These are phyloP conservation scores for Aspergillus sp. DNA, from an alignment of 2,329 filamentous ascomycete genomes.

Conservation along the genomic window DNA sequence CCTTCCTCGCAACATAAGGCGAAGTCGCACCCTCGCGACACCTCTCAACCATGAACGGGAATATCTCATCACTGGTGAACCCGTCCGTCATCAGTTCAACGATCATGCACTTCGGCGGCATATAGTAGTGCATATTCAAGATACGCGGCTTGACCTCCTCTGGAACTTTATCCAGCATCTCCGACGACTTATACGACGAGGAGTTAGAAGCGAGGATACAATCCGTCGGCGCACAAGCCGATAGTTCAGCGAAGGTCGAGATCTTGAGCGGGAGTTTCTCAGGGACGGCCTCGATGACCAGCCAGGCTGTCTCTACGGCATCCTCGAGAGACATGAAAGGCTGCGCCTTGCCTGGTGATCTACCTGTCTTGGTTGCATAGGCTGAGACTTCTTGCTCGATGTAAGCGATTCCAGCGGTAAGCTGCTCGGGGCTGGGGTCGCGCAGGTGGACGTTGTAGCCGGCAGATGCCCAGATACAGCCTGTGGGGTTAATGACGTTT, in stretches of 20 bases:
- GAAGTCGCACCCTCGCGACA: constrained; percentile 43
- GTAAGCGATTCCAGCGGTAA: constrained; percentile 31
- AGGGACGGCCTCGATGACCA: constrained; percentile 55
- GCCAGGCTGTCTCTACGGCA: constrained; percentile 35
- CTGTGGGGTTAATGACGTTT: constrained; percentile 8
- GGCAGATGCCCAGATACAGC: constrained; percentile 34
- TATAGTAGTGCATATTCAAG: constrained; percentile 54
- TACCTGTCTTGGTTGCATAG: constrained; percentile 28
- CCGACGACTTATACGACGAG: constrained; percentile 51
- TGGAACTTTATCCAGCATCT: constrained; percentile 47
- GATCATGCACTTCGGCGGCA: constrained; percentile 45
- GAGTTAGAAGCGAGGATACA: constrained; percentile 53
- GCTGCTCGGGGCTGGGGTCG: constrained; percentile 33
- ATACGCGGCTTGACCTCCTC: constrained; percentile 21
- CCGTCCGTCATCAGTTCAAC: constrained; percentile 58
- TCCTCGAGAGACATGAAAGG: background rate
- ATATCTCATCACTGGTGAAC: constrained; percentile 43
- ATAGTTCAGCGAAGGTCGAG: constrained; percentile 46
- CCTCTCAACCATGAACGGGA: constrained; percentile 44
- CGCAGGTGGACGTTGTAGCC: constrained; percentile 31
- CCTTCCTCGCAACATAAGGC: constrained; percentile 45
- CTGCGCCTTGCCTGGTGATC: background rate
- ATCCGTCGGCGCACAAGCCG: constrained; percentile 44
- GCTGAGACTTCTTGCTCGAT: constrained; percentile 33
- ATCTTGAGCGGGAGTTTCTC: constrained; percentile 53